Evolutionary conservation across 257 asterid genomes (phyloP), one percentile per base, ranked within the genome.

Genomic region (Scutellaria barbata): DNA sequence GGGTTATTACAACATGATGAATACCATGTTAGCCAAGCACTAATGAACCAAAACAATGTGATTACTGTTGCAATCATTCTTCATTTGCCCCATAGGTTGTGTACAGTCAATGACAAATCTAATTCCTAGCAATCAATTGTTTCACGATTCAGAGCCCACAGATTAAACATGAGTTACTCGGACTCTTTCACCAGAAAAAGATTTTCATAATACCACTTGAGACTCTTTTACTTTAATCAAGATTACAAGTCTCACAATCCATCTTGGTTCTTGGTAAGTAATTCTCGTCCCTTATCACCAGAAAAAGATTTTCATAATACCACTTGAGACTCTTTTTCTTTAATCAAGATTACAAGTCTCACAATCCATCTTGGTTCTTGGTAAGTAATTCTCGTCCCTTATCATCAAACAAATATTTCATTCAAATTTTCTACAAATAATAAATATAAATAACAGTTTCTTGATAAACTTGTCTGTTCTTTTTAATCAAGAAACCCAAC

Each of bases 101-200:
- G 13, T 9, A 4, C 59, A 43, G 0, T 16, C 25, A 64, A 13
- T 9, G 46, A 20, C 37, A 64, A 12, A 42, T 18, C 5, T 20
- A 16, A 30, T 6, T 7, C 33, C 25, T 14, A 48, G 18, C 10
- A 51, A n/a, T 56, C n/a, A 41, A 40, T 66, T 46, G 5, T 42
- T 46, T 43, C 62, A 40, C 10, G 37, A 18, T 39, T 56, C 59
- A 17, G 35, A 43, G 37, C 63, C 76, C 68, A 45, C 10, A 60
- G 14, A 11, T 50, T 60, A 56, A 46, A n/a, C 14, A n/a, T 7
- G 3, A 61, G 10, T 40, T 62, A 22, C 43, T 16, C 12, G 8
- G 7, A 12, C 40, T 25, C n/a, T 52, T 59, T 33, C 37, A 45
- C 51, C 14, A 59, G 52, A 12, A 11, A 0, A 20, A 45, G 25